Conservation (phyloP, 805 yeast genomes). For the Yarrowia sp. region DNA sequence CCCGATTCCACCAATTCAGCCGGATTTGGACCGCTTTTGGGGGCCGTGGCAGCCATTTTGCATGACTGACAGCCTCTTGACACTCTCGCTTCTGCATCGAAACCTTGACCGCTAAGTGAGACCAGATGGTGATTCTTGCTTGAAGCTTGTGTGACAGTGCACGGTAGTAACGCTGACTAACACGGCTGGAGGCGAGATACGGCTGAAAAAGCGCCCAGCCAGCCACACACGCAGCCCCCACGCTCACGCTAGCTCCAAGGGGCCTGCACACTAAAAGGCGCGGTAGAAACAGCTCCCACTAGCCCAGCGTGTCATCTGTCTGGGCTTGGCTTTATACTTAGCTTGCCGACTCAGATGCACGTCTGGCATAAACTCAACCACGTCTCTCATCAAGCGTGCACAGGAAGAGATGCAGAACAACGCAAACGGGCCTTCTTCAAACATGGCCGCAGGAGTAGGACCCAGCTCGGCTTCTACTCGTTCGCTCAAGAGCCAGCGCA, state of each 20-base stretch:
- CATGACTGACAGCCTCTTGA: background rate
- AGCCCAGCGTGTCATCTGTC: background rate
- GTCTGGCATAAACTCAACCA: slow-evolving; percentile 3
- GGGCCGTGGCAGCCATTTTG: background rate
- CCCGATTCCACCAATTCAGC: background rate
- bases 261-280: no score
- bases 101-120: no score
- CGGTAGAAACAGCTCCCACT: background rate
- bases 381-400: slow-evolving; percentile 13
- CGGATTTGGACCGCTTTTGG: background rate
- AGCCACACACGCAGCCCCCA: no score
- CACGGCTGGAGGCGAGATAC: no score
- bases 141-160: no score
- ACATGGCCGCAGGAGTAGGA: slow-evolving; percentile 12
- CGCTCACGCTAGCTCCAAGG: no score
- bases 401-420: slow-evolving; percentile 8
- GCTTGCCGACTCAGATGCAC: background rate
- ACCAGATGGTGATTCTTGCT: no score
- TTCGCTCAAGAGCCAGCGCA: slow-evolving; percentile 22
- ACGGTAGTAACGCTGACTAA: no score
- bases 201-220: no score
- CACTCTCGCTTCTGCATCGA: background rate
- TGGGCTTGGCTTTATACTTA: background rate
- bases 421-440: slow-evolving; percentile 17
- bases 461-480: slow-evolving; percentile 15